Percentiles rank a stretch among this genome's conserved stretches.
These are phyloP conservation scores for Trichoderma virens DNA, from an alignment of 495 filamentous ascomycete species.

Conservation along the genomic window DNA sequence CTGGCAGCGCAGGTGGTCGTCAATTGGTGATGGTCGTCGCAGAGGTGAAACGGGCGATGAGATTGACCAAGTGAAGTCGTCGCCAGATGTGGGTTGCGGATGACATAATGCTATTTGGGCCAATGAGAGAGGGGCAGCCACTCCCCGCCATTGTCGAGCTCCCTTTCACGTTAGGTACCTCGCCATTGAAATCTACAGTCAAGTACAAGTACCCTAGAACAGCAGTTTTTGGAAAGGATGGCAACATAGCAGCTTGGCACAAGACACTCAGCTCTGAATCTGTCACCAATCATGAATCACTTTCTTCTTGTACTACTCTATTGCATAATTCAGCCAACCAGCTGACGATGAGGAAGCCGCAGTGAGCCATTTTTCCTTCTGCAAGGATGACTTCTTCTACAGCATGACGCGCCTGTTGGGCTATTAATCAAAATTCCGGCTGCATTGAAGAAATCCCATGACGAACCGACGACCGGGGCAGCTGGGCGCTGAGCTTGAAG, in stretches of 20 bases:
- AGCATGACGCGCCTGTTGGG: too few species aligned
- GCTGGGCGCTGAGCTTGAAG: neutral
- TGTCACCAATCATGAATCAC: too few species aligned
- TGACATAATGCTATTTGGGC: constrained; percentile 6
- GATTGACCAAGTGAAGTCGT: constrained; percentile 4
- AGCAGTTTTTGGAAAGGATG: too few species aligned
- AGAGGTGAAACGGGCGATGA: neutral
- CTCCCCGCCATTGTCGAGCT: neutral
- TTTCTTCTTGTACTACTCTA: too few species aligned
- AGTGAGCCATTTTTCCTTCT: neutral
- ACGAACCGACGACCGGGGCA: neutral
- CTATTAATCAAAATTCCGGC: too few species aligned
- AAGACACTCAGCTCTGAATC: too few species aligned
- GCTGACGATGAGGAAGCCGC: too few species aligned
- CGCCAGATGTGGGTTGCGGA: neutral
- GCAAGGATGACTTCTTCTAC: too few species aligned
- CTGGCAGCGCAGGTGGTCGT: constrained; percentile 12
- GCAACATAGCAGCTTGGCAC: too few species aligned
- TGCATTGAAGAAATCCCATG: neutral
- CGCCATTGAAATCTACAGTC: too few species aligned
- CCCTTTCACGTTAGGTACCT: too few species aligned
- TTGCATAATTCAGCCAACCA: neutral
- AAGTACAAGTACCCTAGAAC: too few species aligned
- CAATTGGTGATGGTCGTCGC: neutral
- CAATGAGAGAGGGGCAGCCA: neutral